A percentile compares a stretch with the other conserved stretches of the same genome.
Conservation (phyloP, 371 early-diverging fungal genomes). For the Mortierella sp. region DNA sequence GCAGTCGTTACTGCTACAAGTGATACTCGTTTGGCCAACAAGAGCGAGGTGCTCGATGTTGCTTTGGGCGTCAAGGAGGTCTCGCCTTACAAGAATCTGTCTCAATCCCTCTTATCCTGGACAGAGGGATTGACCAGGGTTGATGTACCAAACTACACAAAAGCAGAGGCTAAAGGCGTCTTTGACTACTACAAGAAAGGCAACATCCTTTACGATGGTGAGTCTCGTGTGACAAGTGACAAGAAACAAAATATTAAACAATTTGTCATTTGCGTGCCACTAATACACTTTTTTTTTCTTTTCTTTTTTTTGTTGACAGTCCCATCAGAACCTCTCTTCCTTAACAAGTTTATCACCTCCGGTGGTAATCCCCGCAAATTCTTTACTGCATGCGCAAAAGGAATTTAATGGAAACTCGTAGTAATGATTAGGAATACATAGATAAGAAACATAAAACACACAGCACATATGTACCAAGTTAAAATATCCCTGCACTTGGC, state of each 20-base stretch:
- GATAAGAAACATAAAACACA: neutral
- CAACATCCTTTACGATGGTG: conserved; percentile 55
- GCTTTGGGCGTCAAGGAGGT: conserved; percentile 49
- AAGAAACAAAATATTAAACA: too few species aligned
- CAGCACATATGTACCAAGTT: too few species aligned
- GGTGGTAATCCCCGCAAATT: conserved; percentile 60
- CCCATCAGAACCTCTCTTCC: conserved; percentile 49
- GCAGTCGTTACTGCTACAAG: conserved; percentile 54
- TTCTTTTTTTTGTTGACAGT: conserved; percentile 21
- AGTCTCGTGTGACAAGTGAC: neutral
- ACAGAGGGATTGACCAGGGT: conserved; percentile 44
- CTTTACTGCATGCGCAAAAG: conserved; percentile 58
- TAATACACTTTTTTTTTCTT: neutral
- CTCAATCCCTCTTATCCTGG: conserved; percentile 42
- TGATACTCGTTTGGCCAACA: conserved; percentile 32
- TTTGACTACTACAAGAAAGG: conserved; percentile 59
- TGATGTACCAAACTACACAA: conserved; percentile 55
- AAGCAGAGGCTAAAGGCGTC: conserved; percentile 55
- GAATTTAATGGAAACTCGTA: conserved; percentile 24
- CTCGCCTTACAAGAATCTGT: conserved; percentile 52
- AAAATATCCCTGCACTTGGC: too few species aligned
- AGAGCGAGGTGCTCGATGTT: conserved; percentile 56
- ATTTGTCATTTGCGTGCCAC: neutral
- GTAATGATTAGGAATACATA: conserved; percentile 7
- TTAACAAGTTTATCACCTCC: conserved; percentile 56